phyloP scores from a whole-genome alignment of 768 basidiomycete genomes.

The Xerocomellus chrysenteron region DNA sequence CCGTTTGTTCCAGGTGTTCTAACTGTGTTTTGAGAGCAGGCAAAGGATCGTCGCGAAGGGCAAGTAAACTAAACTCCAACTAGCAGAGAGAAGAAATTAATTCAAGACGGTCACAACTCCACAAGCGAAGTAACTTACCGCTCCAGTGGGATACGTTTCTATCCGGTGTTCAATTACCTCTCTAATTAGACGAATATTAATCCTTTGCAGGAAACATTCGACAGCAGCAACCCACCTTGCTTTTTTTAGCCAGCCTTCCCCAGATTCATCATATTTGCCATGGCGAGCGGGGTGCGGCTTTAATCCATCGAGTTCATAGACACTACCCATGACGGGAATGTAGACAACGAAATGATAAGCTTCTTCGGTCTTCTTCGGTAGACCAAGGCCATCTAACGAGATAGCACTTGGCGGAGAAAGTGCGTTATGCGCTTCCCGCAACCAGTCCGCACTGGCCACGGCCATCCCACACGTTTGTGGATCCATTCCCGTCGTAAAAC shows the following conservation, averaged over 20 bases:
- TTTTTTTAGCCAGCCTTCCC: conserved; percentile 80
- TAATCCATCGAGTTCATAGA: conserved; percentile 95
- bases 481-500: conserved; percentile 85
- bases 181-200: conserved; percentile 39
- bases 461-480: conserved; percentile 80
- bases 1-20: conserved; percentile 43
- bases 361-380: conserved; percentile 68
- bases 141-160: conserved; percentile 83
- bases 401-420: conserved; percentile 89
- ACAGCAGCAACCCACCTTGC: conserved; percentile 54
- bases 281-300: conserved; percentile 79
- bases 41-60: conserved; percentile 79
- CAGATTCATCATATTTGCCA: conserved; percentile 62
- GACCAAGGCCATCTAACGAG: conserved; percentile 78
- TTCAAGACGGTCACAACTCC: background rate
- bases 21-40: conserved; percentile 65
- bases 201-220: conserved; percentile 8
- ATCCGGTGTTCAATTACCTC: conserved; percentile 88
- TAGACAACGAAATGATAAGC: conserved; percentile 98
- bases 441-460: conserved; percentile 78
- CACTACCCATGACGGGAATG: conserved; percentile 73
- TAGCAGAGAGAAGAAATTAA: conserved; percentile 30
- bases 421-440: conserved; percentile 85
- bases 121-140: conserved; percentile 52
- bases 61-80: conserved; percentile 92